Conservation (phyloP, 306 rosid genomes). For the Vicia faba region DNA sequence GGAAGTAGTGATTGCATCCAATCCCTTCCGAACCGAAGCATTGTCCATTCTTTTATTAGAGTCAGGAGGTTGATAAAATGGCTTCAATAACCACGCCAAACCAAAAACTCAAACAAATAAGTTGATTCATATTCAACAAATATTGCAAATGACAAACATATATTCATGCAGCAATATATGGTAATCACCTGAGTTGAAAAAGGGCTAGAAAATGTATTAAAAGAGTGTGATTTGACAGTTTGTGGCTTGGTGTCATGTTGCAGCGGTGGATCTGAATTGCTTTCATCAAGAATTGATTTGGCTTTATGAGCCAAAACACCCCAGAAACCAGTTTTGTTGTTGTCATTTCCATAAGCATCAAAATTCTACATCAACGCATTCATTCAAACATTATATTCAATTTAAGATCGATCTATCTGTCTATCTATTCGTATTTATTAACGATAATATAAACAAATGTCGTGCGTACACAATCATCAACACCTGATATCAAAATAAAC, state of each 20-base stretch:
- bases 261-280: constrained; percentile 29
- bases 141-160: constrained; percentile 5
- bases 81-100: constrained; percentile 43
- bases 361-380: constrained; percentile 58
- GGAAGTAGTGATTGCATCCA: constrained; percentile 75
- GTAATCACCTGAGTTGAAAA: constrained; percentile 58
- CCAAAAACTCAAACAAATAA: constrained; percentile 8
- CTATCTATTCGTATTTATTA: not conserved
- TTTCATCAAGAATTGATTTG: constrained; percentile 84
- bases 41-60: constrained; percentile 54
- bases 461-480: not conserved
- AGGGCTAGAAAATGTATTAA: constrained; percentile 27
- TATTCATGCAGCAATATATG: not conserved
- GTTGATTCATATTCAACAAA: constrained; percentile 13
- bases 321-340: constrained; percentile 79
- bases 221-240: constrained; percentile 42
- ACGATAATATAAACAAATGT: not conserved
- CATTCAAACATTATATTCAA: constrained; percentile 1
- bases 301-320: constrained; percentile 85
- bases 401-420: not conserved
- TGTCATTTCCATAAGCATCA: constrained; percentile 47
- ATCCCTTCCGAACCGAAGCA: constrained; percentile 71
- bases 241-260: constrained; percentile 35
- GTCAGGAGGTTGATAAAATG: constrained; percentile 51
- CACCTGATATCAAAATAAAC: not conserved